phyloP scores from a whole-genome alignment of 805 yeast species.

The Candida hispaniensis region DNA sequence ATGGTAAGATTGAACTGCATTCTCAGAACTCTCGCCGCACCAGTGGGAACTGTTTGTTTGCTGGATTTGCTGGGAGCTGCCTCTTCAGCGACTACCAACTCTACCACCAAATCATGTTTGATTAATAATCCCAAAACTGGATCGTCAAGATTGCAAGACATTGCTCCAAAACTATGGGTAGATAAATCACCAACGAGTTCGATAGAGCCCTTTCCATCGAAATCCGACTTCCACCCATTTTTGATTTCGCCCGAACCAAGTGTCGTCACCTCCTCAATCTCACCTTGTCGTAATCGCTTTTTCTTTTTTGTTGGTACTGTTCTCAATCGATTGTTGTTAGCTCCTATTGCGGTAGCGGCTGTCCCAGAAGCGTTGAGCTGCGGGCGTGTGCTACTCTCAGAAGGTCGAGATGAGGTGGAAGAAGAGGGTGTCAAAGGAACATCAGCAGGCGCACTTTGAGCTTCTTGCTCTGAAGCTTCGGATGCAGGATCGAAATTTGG shows the following conservation, averaged over 20 bases:
- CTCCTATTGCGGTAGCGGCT: conserved; percentile 10
- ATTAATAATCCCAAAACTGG: conserved; percentile 69
- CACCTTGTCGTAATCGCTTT: conserved; percentile 15
- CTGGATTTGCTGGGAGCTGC: conserved; percentile 23
- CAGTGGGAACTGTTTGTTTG: conserved; percentile 43
- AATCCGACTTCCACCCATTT: conserved; percentile 94
- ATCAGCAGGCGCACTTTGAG: conserved; percentile 3
- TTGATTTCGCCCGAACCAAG: conserved; percentile 72
- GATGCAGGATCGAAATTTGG: conserved; percentile 15
- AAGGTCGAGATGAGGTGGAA: conserved; percentile 3
- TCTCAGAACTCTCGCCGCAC: conserved; percentile 85
- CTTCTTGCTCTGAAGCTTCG: conserved; percentile 5
- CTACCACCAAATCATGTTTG: conserved; percentile 66
- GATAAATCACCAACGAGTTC: conserved; percentile 40
- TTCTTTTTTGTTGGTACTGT: conserved; percentile 11
- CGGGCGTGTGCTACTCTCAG: conserved; percentile 21
- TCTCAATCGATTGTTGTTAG: conserved; percentile 5
- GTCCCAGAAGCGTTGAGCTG: conserved; percentile 26
- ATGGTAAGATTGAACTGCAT: conserved; percentile 85
- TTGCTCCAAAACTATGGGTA: conserved; percentile 34
- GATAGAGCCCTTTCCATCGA: conserved; percentile 61
- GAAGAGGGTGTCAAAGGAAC: conserved; percentile 10
- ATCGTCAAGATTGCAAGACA: conserved; percentile 74
- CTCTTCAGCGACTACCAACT: conserved; percentile 93
- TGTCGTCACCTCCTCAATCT: conserved; percentile 56